Conservation (phyloP, 2,329 filamentous ascomycete species). For the Mollisia scopiformis region DNA sequence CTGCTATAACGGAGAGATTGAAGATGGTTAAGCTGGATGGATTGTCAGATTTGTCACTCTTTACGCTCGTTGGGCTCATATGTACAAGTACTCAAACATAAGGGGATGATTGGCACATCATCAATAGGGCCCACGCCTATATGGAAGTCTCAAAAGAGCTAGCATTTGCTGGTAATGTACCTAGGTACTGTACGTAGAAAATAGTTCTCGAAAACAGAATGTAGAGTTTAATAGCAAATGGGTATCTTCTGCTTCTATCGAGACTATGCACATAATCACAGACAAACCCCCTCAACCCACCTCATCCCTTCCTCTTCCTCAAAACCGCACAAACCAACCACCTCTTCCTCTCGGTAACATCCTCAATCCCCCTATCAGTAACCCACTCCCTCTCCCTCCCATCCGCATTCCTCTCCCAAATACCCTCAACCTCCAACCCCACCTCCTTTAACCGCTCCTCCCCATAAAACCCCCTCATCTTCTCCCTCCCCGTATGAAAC, state of each 20-base stretch:
- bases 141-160: no score
- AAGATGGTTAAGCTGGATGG: no score
- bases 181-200: no score
- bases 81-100: no score
- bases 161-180: no score
- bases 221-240: background rate
- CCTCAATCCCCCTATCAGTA: conserved; percentile 61
- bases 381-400: conserved; percentile 65
- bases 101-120: no score
- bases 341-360: conserved; percentile 64
- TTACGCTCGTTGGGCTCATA: no score
- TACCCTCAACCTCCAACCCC: conserved; percentile 63
- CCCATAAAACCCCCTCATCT: conserved; percentile 68
- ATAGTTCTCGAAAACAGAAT: background rate
- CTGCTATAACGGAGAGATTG: no score
- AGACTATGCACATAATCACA: background rate
- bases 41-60: no score
- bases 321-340: conserved; percentile 68
- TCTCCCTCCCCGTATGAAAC: conserved; percentile 71
- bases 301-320: conserved; percentile 32
- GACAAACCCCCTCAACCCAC: background rate
- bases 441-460: conserved; percentile 45
- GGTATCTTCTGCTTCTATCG: background rate
- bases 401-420: conserved; percentile 71
- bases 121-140: no score